phyloP scores from a whole-genome alignment of 2,329 filamentous ascomycete species.

The Pseudopithomyces maydicus region DNA sequence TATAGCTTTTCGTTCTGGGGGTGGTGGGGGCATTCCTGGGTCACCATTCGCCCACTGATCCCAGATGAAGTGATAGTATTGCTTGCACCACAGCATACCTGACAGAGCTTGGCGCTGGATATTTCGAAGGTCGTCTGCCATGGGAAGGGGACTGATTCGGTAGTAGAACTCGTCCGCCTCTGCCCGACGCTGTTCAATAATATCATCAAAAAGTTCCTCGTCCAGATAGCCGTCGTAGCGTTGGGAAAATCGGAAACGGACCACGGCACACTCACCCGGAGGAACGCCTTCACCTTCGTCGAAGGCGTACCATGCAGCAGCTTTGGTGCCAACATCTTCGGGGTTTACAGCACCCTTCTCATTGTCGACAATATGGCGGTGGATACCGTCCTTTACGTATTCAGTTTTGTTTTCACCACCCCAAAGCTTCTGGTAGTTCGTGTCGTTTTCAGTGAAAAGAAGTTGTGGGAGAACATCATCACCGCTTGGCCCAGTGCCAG shows the following conservation, averaged over 20 bases:
- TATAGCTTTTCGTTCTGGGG: slow-evolving; percentile 75
- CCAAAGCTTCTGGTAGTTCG: slow-evolving; percentile 81
- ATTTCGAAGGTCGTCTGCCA: slow-evolving; percentile 91
- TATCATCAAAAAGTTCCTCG: slow-evolving; percentile 89
- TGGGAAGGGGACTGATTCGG: slow-evolving; percentile 87
- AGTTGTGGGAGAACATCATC: slow-evolving; percentile 84
- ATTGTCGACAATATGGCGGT: slow-evolving; percentile 81
- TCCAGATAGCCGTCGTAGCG: slow-evolving; percentile 80
- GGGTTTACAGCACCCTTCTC: slow-evolving; percentile 85
- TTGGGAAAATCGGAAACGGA: slow-evolving; percentile 85
- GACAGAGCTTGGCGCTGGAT: slow-evolving; percentile 94
- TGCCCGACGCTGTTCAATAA: slow-evolving; percentile 82
- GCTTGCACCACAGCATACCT: slow-evolving; percentile 99
- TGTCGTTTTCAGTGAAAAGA: slow-evolving; percentile 95
- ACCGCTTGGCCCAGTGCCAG: slow-evolving; percentile 76
- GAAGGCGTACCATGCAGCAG: slow-evolving; percentile 89
- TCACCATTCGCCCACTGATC: slow-evolving; percentile 98
- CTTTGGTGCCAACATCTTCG: slow-evolving; percentile 79
- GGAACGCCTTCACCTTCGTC: slow-evolving; percentile 85
- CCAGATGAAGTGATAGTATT: slow-evolving; percentile 96
- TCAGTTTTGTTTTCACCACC: slow-evolving; percentile 73
- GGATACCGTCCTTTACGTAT: slow-evolving; percentile 96
- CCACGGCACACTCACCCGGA: slow-evolving; percentile 91
- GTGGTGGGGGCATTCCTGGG: slow-evolving; percentile 84
- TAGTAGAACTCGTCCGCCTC: slow-evolving; percentile 98